Evolutionary conservation across 495 filamentous ascomycete species (phyloP), one percentile per base, ranked within the genome.

Genomic region (Daldinia caldariorum): DNA sequence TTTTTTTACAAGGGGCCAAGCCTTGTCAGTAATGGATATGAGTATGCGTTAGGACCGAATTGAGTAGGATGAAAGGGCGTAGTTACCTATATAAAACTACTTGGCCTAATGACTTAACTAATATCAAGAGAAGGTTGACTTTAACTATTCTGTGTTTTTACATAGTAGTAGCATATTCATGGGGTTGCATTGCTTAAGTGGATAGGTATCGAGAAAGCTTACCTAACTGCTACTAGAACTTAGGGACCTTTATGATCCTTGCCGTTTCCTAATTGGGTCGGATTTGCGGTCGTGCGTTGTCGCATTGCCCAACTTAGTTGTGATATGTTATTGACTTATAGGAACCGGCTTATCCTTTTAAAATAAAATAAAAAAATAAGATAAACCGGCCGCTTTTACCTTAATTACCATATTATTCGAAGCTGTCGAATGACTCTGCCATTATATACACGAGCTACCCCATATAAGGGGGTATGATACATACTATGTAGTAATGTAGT

Each of bases 251-350:
- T 50, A 61, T 26, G 64, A 35, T n/a, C 63, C 69, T 50, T 64
- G 64, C 51, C 35, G 8, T 39, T 38, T 63, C 37, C 59, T 59
- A 47, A 58, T 49, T 71, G 47, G 63, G 18, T 31, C 59, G 64
- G 60, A 60, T 54, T 58, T 43, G 12, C 16, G 49, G 26, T 65
- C 61, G 70, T 72, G 70, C 66, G 70, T 49, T 32, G 45, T 61
- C 69, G 70, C 70, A 72, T 65, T 60, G 43, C 69, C 64, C 64
- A 61, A 69, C 31, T 16, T 20, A 29, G 56, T 18, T n/a, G 26
- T 3, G 3, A 26, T n/a, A n/a, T n/a, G n/a, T 26, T 26, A 26
- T 26, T 26, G 26, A 26, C 26, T 26, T 26, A 26, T 26, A 26
- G 3, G 26, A 1, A 26, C 1, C 1, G 26, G 26, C 3, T 26